phyloP scores from a whole-genome alignment of 2,329 filamentous ascomycete genomes.

The Zymoseptoria ardabiliae region DNA sequence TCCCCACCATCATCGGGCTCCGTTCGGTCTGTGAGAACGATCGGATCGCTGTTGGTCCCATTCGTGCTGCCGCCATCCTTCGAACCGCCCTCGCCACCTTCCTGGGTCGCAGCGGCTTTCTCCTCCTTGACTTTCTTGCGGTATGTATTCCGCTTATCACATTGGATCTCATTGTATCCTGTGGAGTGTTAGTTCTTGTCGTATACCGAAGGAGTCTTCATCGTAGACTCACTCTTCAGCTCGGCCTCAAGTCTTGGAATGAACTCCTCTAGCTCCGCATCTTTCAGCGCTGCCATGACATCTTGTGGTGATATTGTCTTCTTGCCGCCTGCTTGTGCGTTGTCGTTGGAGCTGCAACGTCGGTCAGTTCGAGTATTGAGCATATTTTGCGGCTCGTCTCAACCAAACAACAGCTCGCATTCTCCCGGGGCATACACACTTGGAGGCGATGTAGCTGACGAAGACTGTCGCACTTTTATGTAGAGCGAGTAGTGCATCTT shows the following conservation, averaged over 20 bases:
- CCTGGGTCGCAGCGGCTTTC: constrained; percentile 37
- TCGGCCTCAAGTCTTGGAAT: constrained; percentile 65
- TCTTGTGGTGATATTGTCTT: constrained; percentile 72
- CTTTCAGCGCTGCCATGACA: constrained; percentile 69
- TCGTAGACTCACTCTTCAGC: constrained; percentile 56
- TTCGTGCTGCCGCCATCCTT: constrained; percentile 8
- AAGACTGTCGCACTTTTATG: constrained; percentile 78
- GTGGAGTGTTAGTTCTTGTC: constrained; percentile 7
- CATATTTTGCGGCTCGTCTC: not conserved
- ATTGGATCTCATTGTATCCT: constrained; percentile 68
- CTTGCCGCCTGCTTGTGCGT: constrained; percentile 58
- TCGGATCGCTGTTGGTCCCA: constrained; percentile 12
- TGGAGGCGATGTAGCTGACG: constrained; percentile 68
- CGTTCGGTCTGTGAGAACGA: constrained; percentile 19
- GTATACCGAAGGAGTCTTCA: not conserved
- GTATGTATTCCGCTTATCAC: constrained; percentile 67
- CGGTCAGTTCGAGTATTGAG: constrained; percentile 4
- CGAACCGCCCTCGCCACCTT: constrained; percentile 6
- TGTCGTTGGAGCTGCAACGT: constrained; percentile 59
- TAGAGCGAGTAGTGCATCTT: constrained; percentile 70
- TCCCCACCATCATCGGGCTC: constrained; percentile 35
- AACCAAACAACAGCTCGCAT: not conserved
- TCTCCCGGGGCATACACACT: constrained; percentile 47
- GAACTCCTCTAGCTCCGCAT: constrained; percentile 67
- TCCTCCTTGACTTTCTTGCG: constrained; percentile 61